phyloP scores from a whole-genome alignment of 2,329 filamentous ascomycete species.

The Ophiostoma quercus region DNA sequence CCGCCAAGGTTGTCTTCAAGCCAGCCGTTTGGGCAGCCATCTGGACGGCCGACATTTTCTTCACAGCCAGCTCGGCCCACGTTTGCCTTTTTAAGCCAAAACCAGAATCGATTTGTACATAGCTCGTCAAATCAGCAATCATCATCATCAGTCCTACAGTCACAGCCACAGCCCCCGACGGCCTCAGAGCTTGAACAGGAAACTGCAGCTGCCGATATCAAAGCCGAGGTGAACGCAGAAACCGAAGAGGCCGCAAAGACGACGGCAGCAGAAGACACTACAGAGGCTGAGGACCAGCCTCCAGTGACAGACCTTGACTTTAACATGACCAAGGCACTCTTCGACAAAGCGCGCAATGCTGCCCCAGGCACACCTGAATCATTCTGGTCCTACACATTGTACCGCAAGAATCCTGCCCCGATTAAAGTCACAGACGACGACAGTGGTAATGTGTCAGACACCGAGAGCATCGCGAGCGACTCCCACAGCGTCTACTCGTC shows the following conservation, averaged over 20 bases:
- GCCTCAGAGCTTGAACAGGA: not conserved
- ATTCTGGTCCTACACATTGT: slow-evolving; percentile 66
- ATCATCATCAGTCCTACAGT: not conserved
- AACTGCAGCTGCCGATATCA: not conserved
- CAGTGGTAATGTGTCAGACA: not conserved
- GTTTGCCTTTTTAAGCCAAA: not conserved
- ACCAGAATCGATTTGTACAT: not conserved
- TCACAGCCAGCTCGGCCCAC: not conserved
- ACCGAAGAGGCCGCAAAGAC: not conserved
- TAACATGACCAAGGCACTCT: slow-evolving; percentile 44
- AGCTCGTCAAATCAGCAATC: not conserved
- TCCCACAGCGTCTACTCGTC: not conserved
- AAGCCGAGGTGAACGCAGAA: not conserved
- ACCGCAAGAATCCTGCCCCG: slow-evolving; percentile 46
- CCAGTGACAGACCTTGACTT: slow-evolving; percentile 41
- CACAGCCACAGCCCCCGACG: not conserved
- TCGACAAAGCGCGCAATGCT: slow-evolving; percentile 46
- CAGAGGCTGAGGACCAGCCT: slow-evolving; percentile 25
- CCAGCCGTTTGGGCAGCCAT: not conserved
- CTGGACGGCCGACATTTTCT: not conserved
- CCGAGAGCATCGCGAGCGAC: not conserved
- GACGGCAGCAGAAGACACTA: no score
- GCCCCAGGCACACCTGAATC: slow-evolving; percentile 43
- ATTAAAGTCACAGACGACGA: slow-evolving; percentile 34
- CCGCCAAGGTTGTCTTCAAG: not conserved